These are phyloP conservation scores for Erodium maritimum DNA, from an alignment of 345 rosid species.

Conservation along the genomic window DNA sequence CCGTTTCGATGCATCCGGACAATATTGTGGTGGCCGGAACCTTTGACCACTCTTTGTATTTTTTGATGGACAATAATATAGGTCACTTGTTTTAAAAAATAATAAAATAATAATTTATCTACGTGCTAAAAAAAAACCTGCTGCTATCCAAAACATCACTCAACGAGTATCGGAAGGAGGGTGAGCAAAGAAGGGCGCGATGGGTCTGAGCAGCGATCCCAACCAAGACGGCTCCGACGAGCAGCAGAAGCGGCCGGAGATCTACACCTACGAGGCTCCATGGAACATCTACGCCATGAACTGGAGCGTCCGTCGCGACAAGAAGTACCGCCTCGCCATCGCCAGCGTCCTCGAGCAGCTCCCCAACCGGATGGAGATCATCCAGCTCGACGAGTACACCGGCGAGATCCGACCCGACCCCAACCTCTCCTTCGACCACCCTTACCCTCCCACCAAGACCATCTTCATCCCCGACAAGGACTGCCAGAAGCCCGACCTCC, in stretches of 20 bases:
- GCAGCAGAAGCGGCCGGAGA: slow-evolving; percentile 91
- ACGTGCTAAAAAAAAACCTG: too few species aligned
- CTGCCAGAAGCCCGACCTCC: slow-evolving; percentile 76
- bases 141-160: not conserved
- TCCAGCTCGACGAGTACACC: slow-evolving; percentile 88
- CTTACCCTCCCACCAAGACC: slow-evolving; percentile 80
- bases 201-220: slow-evolving; percentile 74
- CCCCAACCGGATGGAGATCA: slow-evolving; percentile 76
- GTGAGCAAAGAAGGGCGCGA: not conserved
- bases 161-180: not conserved
- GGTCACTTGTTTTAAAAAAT: too few species aligned
- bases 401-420: slow-evolving; percentile 93
- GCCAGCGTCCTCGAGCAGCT: slow-evolving; percentile 78
- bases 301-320: slow-evolving; percentile 99
- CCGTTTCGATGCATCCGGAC: too few species aligned
- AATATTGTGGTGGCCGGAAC: too few species aligned
- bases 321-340: slow-evolving; percentile 89
- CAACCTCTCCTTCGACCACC: slow-evolving; percentile 82
- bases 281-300: slow-evolving; percentile 99
- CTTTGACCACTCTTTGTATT: too few species aligned
- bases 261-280: slow-evolving; percentile 92
- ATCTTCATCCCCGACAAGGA: slow-evolving; percentile 94
- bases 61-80: too few species aligned
- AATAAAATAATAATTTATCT: too few species aligned
- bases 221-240: slow-evolving; percentile 74